Evolutionary conservation across 2,329 filamentous ascomycete genomes (phyloP), one percentile per base, ranked within the genome.

Genomic region (Aspergillus pseudoterreus): DNA sequence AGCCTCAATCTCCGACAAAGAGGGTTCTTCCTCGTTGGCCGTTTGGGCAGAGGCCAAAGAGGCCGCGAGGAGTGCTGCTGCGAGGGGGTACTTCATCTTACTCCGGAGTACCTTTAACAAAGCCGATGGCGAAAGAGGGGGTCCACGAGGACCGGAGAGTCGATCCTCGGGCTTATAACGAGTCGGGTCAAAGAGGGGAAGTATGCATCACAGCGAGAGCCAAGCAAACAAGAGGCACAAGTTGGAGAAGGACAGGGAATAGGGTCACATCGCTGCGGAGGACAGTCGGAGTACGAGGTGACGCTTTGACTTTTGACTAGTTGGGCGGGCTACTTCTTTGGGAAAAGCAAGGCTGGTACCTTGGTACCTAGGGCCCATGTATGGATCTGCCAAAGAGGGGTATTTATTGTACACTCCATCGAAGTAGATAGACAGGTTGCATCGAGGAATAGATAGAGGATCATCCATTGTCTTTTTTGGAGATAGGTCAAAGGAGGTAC

Each of bases 81-180:
- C 47, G 43, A 63, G 46, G 24, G 60, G 56, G 75, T 71, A 76
- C 76, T 61, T 79, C 77, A 67, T 83, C 15, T 45, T 38, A 8
- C 15, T 8, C 35, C 11, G 14, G 35, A 38, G 22, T 42, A 21
- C 19, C 12, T 11, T 41, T 19, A n/a, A 4, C 41, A 10, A 30
- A 42, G 17, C 17, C 46, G 33, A 21, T 12, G n/a, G 19, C 19
- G 17, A 42, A 22, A 42, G 35, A 8, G 35, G 12, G 12, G n/a
- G 35, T 38, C 35, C 27, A 30, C 27, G 27, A 11, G 27, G 27
- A 30, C 27, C 27, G 6, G 9, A 30, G 27, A 30, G 8, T 30
- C 3, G 27, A 30, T 9, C 10, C 27, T 11, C 27, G 27, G 27
- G 27, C 27, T 30, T 30, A 30, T 30, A 30, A 30, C 27, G 9